These are phyloP conservation scores for Coemansia reversa DNA, from an alignment of 192 early-diverging fungal species.

Conservation along the genomic window DNA sequence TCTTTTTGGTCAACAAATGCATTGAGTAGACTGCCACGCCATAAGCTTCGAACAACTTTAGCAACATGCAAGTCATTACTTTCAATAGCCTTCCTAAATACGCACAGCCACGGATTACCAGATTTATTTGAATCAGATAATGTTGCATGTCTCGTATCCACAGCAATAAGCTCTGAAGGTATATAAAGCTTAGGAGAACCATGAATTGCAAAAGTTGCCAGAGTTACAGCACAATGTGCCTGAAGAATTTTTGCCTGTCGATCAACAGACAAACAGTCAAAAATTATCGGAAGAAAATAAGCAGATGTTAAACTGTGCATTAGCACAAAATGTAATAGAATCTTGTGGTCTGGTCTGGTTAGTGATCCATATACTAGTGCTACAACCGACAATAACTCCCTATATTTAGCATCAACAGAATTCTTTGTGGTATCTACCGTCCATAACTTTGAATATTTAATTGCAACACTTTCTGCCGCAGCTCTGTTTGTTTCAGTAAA, in stretches of 20 bases:
- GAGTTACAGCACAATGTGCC: slow-evolving; percentile 28
- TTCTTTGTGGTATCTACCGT: slow-evolving; percentile 26
- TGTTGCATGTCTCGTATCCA: slow-evolving; percentile 13
- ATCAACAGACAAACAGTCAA: slow-evolving; percentile 36
- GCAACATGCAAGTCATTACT: slow-evolving; percentile 57
- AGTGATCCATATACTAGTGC: slow-evolving; percentile 40
- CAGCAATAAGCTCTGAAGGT: slow-evolving; percentile 22
- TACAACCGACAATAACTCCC: slow-evolving; percentile 43
- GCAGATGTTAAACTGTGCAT: slow-evolving; percentile 59
- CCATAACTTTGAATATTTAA: slow-evolving; percentile 51
- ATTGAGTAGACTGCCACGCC: slow-evolving; percentile 52
- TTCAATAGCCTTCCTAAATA: slow-evolving; percentile 49
- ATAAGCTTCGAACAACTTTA: slow-evolving; percentile 57
- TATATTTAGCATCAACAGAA: slow-evolving; percentile 37
- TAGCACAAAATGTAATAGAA: slow-evolving; percentile 30
- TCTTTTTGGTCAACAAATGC: slow-evolving; percentile 8
- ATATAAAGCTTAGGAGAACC: slow-evolving; percentile 47
- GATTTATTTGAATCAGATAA: not conserved
- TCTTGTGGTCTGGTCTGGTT: slow-evolving; percentile 27
- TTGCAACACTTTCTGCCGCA: slow-evolving; percentile 11
- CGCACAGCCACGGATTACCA: slow-evolving; percentile 50
- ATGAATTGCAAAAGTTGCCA: slow-evolving; percentile 40
- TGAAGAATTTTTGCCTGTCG: slow-evolving; percentile 51
- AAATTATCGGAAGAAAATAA: slow-evolving; percentile 53
- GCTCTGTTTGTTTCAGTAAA: slow-evolving; percentile 6